Evolutionary conservation across 768 basidiomycete genomes (phyloP), one percentile per base, ranked within the genome.

Genomic region (Rhizopogon roseolus): DNA sequence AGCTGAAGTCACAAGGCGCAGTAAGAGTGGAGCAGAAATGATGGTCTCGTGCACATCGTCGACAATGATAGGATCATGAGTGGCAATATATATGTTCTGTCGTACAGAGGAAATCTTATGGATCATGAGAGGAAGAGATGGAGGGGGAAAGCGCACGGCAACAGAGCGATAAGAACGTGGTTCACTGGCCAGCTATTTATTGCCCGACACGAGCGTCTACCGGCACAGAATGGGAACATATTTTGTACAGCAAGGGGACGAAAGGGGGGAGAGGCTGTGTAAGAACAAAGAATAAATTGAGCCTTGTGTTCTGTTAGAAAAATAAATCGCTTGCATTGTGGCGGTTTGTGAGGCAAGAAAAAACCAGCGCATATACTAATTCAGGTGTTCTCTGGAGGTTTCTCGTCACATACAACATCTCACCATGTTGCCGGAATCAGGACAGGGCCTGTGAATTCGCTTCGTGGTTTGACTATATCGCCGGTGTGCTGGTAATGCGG

Each of bases 81-180:
- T 50, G 0, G 55, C 49, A 11, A 57, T 58, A 64, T 71, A 77
- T 19, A 80, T 41, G 22, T 68, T 52, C 58, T 75, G 77, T 4
- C 54, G 6, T 32, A 76, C 28, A 5, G 37, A 62, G 49, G 64
- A 67, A 8, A 56, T 54, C 60, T 59, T 61, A 50, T 13, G 19
- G 1, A 25, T 11, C 28, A 58, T 48, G 51, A 42, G 27, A 9
- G 41, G 42, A 45, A 5, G 38, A n/a, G 43, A 17, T 0, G 46
- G 37, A 37, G 38, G 14, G 19, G 39, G 32, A 22, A 17, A 28
- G 34, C 28, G 37, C 44, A 34, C 34, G 48, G 37, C 10, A 13
- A 6, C 8, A 37, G 28, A 5, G 29, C 22, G 48, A n/a, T 14
- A 17, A 48, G 36, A 48, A 36, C 46, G 46, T 36, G 46, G 22